Percentiles rank a stretch among this genome's conserved stretches.
phyloP scores from a whole-genome alignment of 371 early-diverging fungal genomes.

The Rhizopus delemar region DNA sequence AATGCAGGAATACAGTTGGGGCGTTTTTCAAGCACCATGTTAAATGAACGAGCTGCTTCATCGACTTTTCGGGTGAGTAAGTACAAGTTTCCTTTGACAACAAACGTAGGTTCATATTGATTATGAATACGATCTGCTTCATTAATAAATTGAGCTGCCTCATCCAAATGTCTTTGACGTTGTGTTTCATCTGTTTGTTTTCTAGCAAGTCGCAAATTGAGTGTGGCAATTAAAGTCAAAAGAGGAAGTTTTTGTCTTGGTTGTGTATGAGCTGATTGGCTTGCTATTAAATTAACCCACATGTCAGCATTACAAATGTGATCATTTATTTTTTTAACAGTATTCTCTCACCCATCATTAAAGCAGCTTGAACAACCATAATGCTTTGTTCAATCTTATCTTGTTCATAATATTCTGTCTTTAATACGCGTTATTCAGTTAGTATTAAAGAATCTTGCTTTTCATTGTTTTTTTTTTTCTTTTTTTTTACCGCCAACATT shows the following conservation, averaged over 20 bases:
- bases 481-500: conserved; percentile 69
- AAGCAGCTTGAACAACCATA: conserved; percentile 59
- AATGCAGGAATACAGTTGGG: conserved; percentile 74
- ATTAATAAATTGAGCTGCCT: conserved; percentile 71
- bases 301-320: too few relatives aligned
- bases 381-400: conserved; percentile 63
- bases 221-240: conserved; percentile 65
- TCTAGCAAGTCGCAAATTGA: conserved; percentile 65
- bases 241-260: conserved; percentile 68
- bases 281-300: conserved; percentile 18
- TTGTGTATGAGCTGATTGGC: conserved; percentile 51
- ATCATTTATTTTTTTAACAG: conserved; percentile 19
- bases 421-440: not conserved
- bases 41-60: conserved; percentile 71
- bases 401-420: conserved; percentile 82
- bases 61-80: conserved; percentile 64
- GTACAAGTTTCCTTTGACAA: conserved; percentile 69
- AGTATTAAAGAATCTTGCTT: not conserved
- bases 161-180: conserved; percentile 58
- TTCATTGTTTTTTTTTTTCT: not conserved
- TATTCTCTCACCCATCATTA: conserved; percentile 46
- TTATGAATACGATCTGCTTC: conserved; percentile 73
- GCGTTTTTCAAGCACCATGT: conserved; percentile 60
- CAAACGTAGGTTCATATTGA: conserved; percentile 65
- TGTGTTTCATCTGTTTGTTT: conserved; percentile 41